Evolutionary conservation across 805 yeast genomes (phyloP).

Genomic region (Kodamaea restingae): DNA sequence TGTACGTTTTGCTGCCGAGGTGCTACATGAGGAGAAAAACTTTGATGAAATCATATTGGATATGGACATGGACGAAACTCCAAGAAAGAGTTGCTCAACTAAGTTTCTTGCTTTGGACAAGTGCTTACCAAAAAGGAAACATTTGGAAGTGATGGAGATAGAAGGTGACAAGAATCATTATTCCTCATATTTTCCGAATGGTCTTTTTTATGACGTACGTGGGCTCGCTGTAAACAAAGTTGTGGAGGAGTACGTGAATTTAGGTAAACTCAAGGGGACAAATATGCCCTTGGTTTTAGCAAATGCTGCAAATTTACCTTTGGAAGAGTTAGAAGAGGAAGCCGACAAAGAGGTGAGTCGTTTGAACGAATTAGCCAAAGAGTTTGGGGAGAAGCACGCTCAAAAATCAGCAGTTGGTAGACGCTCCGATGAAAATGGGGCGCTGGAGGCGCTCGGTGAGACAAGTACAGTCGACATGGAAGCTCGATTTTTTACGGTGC

Average conservation of each 20-base stretch:
- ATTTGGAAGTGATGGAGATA: constrained; percentile 50
- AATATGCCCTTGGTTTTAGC: constrained; percentile 12
- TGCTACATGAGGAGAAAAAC: constrained; percentile 18
- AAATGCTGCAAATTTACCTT: constrained; percentile 13
- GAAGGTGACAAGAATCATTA: constrained; percentile 13
- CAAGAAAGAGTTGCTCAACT: constrained; percentile 23
- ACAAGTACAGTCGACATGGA: too few relatives aligned
- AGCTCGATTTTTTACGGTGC: neutral
- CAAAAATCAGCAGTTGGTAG: too few relatives aligned
- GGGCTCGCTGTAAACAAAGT: constrained; percentile 33
- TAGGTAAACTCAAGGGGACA: constrained; percentile 13
- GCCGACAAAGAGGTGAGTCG: constrained; percentile 16
- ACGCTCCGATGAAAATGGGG: too few relatives aligned
- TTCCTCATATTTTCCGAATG: constrained; percentile 7
- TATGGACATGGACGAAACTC: neutral
- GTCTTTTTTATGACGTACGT: constrained; percentile 28
- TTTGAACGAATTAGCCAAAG: too few relatives aligned
- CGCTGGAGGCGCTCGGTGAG: too few relatives aligned
- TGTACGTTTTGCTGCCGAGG: constrained; percentile 59
- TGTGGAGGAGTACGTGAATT: constrained; percentile 24
- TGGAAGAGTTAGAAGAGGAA: constrained; percentile 18
- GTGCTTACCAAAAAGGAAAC: constrained; percentile 63
- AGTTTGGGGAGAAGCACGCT: too few relatives aligned
- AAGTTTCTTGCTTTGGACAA: constrained; percentile 80
- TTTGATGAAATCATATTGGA: constrained; percentile 8